These are phyloP conservation scores for Cenchrus purpureus DNA, from an alignment of 176 grass and related monocot species.

Conservation along the genomic window DNA sequence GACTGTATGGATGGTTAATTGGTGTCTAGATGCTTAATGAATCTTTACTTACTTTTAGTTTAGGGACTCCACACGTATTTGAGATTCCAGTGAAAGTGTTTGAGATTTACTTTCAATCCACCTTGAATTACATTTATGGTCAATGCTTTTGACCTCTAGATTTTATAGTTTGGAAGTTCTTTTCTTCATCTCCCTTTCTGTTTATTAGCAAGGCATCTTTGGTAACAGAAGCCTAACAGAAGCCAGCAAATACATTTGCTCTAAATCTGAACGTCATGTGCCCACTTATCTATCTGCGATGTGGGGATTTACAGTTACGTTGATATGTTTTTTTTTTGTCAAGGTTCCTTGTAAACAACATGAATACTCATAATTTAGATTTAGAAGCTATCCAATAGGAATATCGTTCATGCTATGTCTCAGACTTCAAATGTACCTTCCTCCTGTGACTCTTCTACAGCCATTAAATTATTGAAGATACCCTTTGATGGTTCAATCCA, in stretches of 20 bases:
- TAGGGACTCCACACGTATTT: conserved; percentile 6
- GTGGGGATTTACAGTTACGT: not conserved
- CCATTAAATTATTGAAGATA: conserved; percentile 40
- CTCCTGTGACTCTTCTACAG: conserved; percentile 8
- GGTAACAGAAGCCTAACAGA: not conserved
- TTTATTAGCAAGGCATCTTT: conserved; percentile 27
- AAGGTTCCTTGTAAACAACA: conserved; percentile 10
- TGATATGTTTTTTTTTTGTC: not conserved
- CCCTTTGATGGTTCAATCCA: conserved; percentile 21
- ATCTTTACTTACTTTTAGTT: conserved; percentile 17
- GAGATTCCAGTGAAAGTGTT: conserved; percentile 17
- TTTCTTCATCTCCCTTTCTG: not conserved
- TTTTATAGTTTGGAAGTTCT: not conserved
- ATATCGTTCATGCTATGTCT: conserved; percentile 33
- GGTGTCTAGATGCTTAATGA: not conserved
- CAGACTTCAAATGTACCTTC: conserved; percentile 44
- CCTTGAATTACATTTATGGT: not conserved
- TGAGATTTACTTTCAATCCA: not conserved
- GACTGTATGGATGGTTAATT: not conserved
- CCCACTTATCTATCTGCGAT: not conserved
- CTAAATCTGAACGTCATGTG: not conserved
- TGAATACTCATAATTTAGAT: not conserved
- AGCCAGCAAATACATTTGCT: conserved; percentile 11
- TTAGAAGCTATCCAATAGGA: not conserved
- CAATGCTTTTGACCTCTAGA: not conserved